Evolutionary conservation across 1,284 basidiomycete species (phyloP).

Genomic region (Cutaneotrichosporon cavernicola): DNA sequence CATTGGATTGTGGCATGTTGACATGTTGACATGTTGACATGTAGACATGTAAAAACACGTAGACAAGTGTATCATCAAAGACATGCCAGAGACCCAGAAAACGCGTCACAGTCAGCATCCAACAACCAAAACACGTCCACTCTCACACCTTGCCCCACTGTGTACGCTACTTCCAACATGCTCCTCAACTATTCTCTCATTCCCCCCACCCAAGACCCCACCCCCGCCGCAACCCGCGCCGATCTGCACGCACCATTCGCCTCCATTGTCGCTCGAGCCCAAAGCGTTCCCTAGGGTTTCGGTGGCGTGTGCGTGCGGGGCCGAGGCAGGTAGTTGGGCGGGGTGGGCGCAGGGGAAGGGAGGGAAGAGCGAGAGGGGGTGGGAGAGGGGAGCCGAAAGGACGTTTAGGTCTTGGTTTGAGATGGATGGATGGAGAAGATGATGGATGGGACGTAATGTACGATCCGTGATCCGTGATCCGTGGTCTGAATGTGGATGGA

Average conservation of each 20-base stretch:
- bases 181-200: too few relatives aligned
- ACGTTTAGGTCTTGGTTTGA: neutral
- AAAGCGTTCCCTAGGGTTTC: neutral
- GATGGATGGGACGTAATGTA: neutral
- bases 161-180: too few relatives aligned
- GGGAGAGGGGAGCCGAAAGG: too few relatives aligned
- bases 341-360: too few relatives aligned
- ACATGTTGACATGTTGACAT: too few relatives aligned
- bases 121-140: neutral
- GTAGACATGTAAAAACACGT: too few relatives aligned
- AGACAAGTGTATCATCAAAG: neutral
- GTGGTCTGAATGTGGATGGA: too few relatives aligned
- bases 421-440: neutral
- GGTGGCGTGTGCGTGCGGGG: neutral
- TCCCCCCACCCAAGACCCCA: too few relatives aligned
- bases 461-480: too few relatives aligned
- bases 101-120: slow-evolving; percentile 1
- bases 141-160: neutral
- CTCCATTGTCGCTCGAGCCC: slow-evolving; percentile 18
- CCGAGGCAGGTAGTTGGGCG: neutral
- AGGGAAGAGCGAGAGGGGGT: neutral
- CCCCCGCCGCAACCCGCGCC: neutral
- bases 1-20: too few relatives aligned
- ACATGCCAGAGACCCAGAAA: neutral
- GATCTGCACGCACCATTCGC: slow-evolving; percentile 24